Evolutionary conservation across 305 asterid genomes (phyloP).

Genomic region (Stenogyne calaminthoides): DNA sequence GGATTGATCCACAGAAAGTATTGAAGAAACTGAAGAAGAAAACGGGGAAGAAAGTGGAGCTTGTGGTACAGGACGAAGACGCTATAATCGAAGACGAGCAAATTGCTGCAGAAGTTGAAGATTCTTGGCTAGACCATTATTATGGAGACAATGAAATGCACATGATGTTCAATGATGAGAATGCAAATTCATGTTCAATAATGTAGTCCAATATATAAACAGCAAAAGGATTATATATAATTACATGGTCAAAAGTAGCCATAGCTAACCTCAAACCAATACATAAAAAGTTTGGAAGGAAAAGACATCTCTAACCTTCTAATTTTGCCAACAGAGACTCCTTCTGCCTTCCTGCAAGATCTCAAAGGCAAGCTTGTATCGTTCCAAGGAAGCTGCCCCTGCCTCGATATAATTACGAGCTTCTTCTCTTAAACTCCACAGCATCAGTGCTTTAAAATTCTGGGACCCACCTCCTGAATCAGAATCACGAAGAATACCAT

Average conservation of each 20-base stretch:
- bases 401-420: constrained; percentile 78
- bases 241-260: constrained; percentile 26
- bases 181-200: constrained; percentile 68
- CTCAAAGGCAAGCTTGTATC: constrained; percentile 88
- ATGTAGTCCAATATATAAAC: constrained; percentile 32
- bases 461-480: constrained; percentile 74
- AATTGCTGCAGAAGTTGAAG: constrained; percentile 21
- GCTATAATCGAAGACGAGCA: constrained; percentile 25
- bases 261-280: not conserved
- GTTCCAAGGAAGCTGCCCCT: constrained; percentile 76
- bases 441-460: constrained; percentile 73
- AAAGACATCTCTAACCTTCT: constrained; percentile 42
- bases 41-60: constrained; percentile 57
- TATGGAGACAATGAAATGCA: constrained; percentile 43
- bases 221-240: constrained; percentile 14
- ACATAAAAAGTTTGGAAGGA: constrained; percentile 4
- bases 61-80: constrained; percentile 38
- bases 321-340: constrained; percentile 81
- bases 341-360: constrained; percentile 96
- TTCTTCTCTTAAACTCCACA: constrained; percentile 96
- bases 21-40: constrained; percentile 65
- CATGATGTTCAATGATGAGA: constrained; percentile 71
- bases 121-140: constrained; percentile 38
- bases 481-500: constrained; percentile 70
- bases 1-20: constrained; percentile 53